Evolutionary conservation across 805 yeast species (phyloP), one percentile per base, ranked within the genome.

Genomic region (Cyberlindnera petersonii): DNA sequence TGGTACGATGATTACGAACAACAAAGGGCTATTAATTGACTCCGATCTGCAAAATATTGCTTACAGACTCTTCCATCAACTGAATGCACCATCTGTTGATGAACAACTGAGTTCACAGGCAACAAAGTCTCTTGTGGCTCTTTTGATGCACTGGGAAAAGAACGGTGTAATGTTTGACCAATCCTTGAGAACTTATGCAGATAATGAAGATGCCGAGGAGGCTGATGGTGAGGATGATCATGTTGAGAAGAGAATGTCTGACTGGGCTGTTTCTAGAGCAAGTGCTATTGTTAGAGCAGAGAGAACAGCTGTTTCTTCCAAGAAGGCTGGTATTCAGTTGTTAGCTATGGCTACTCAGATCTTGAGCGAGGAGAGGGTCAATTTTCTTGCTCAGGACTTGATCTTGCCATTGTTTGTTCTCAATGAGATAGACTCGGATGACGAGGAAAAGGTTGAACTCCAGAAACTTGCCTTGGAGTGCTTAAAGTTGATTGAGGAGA

Each of bases 21-120:
- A 71, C 35, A 61, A 50, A 10, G 49, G 35, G 2, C 46, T 62
- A 3, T 66, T 79, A 30, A 46, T 64, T 3, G 64, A 63, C 18
- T 61, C 65, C 21, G 77, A 79, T 33, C 53, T 83, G n/a, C 91
- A 85, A 55, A 74, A 75, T 0, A 74, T 84, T 37, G 84, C 82
- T 0, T 74, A 74, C 49, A 73, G 87, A 51, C 63, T 75, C 26
- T 68, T 87, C 43, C 83, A 89, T 52, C 96, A 86, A 65, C 63
- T 91, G 33, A 77, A 83, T 19, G 96, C 96, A 2, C 93, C 96
- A 3, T 61, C 72, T 6, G 68, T 88, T 20, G 63, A 83, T 4
- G 80, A 78, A 36, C 74, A 71, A 1, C 65, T 87, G 40, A 83
- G 85, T 0, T 58, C 69, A 14, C 83, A 80, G 55, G 69, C 75